Base-by-base conservation (phyloP, 192 early-diverging fungal genomes). In the Backusella morwellensis region DNA sequence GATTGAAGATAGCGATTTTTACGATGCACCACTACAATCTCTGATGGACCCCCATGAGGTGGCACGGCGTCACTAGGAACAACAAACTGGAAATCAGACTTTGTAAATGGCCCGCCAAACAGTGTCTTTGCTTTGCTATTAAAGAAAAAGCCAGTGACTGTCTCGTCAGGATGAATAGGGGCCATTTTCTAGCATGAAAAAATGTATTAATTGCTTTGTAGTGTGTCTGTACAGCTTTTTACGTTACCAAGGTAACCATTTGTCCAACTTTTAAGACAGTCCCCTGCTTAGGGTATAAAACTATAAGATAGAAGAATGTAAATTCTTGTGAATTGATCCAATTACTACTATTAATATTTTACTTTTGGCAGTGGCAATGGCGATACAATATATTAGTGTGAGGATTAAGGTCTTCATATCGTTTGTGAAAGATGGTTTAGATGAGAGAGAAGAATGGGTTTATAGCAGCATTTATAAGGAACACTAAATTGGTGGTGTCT, bases 141-240 rank as follows among this genome's bases (percentile, higher is more conserved):
- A 52, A 54, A 54, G 47, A 73, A 73, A 34, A 73, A 73, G 6
- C 32, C 50, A 32, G 72, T 19, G 17, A 73, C 32, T 1, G 72
- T 73, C 50, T 73, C 72, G 11, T 50, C 26, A 0, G 52, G 50
- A 9, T 41, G 6, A 63, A 63, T 9, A 29, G 23, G 56, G 0
- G 6, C 9, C 11, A 63, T 26, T 63, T 29, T 63, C 56, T 63
- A 56, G 19, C 19, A 9, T 21, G 8, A 21, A 21, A 21, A 6
- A 9, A 8, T 21, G 6, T 3, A 56, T 56, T 8, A 21, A 21
- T 56, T 54, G n/a, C 3, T 21, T 54, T 21, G n/a, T 19, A 54
- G 6, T 23, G 2, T 23, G 8, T 32, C 32, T 29, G 26, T 29
- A 50, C 47, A 50, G 6, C 5, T 50, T 50, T 50, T n/a, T 19